Base-by-base conservation (phyloP, 176 grass and related monocot genomes). In the Aegilops longissima region DNA sequence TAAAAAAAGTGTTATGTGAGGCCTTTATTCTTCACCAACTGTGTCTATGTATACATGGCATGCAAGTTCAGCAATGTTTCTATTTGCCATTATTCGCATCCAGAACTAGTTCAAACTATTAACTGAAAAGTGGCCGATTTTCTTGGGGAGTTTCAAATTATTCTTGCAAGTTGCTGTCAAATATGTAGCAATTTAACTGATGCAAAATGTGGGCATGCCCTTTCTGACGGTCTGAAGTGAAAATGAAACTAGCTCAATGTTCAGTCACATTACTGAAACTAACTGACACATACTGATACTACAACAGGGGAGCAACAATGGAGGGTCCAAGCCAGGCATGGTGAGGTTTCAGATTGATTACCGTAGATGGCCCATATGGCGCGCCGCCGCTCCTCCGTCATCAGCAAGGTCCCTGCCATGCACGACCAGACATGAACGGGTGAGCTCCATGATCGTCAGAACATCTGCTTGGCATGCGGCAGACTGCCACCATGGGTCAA, bases 281-380 rank as follows among this genome's bases (percentile, higher is more conserved):
- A 36, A 78, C 38, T 73, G 54, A 73, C 1, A n/a, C 49, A 36
- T 67, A 12, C 2, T 44, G 62, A 14, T 13, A 29, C 62, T 29
- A 0, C 5, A 29, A 29, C 25, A 78, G 61, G 65, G 40, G 18
- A 82, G 30, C 64, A 64, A 42, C 47, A 64, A 62, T 79, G 13
- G 66, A 40, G 82, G 17, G 65, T 56, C 52, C 17, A 56, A 20
- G 17, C 5, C 17, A 70, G 72, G 36, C 35, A 65, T 65, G 73
- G 17, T 65, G 83, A 24, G 34, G 6, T 70, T 61, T 27, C 4
- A 67, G 40, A 64, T 86, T 75, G 40, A 63, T 86, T 76, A 98
- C 96, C 96, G 61, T 98, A 98, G 80, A 98, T 98, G 84, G 96
- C 96, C 96, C 96, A 98, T 80, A 98, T 98, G 77, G 96, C 96